These are phyloP conservation scores for Solanum phureja DNA, from an alignment of 257 asterid genomes.

Conservation along the genomic window DNA sequence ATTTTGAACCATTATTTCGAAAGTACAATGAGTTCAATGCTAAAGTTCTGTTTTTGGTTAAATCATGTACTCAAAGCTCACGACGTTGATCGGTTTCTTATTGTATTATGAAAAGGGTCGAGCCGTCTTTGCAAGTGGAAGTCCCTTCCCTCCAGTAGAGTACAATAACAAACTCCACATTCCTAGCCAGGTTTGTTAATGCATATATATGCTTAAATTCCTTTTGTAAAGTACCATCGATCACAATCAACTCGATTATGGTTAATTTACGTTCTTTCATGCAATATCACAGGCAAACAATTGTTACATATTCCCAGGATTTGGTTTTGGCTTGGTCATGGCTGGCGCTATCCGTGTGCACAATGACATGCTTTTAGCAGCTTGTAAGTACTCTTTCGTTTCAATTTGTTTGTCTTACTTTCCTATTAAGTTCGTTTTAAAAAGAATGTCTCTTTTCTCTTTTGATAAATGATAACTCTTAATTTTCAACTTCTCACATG, in stretches of 20 bases:
- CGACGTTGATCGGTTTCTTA: neutral
- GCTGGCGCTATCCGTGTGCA: constrained; percentile 91
- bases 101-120: constrained; percentile 50
- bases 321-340: constrained; percentile 87
- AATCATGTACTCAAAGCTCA: neutral
- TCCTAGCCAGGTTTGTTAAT: constrained; percentile 68
- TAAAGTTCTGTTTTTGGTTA: neutral
- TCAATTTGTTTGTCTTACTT: neutral
- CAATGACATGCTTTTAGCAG: constrained; percentile 92
- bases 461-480: neutral
- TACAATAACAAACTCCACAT: constrained; percentile 42
- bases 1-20: neutral
- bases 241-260: neutral
- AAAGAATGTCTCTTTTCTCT: neutral
- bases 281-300: constrained; percentile 66
- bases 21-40: neutral
- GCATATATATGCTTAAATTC: neutral
- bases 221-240: neutral
- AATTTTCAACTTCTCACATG: neutral
- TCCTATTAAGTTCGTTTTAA: neutral
- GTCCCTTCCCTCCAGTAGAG: constrained; percentile 82
- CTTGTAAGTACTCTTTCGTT: constrained; percentile 44
- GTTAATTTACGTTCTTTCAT: neutral
- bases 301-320: constrained; percentile 89
- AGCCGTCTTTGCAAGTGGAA: constrained; percentile 81